Evolutionary conservation across 192 early-diverging fungal genomes (phyloP).

Genomic region (Dissophora ornata): DNA sequence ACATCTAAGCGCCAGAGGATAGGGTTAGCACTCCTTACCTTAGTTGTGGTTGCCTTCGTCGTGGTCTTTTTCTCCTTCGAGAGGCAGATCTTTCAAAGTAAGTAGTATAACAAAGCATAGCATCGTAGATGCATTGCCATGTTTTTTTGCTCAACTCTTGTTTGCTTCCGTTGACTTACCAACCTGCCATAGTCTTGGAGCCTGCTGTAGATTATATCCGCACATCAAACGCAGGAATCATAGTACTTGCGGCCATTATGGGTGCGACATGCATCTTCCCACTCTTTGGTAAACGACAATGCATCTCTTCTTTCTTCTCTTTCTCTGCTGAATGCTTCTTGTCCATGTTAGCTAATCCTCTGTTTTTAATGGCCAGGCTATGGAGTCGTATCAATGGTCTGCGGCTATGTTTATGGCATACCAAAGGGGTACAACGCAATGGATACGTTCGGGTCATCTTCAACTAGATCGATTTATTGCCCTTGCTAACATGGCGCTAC

Average conservation of each 20-base stretch:
- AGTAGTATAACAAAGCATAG: background rate
- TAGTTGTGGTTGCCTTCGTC: conserved; percentile 20
- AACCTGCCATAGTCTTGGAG: conserved; percentile 18
- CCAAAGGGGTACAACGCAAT: conserved; percentile 39
- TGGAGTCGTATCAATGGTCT: conserved; percentile 39
- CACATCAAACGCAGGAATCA: conserved; percentile 18
- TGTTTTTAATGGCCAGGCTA: conserved; percentile 20
- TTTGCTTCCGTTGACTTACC: background rate
- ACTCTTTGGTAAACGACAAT: conserved; percentile 47
- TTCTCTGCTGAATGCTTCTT: too few species aligned
- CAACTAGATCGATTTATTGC: background rate
- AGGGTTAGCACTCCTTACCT: background rate
- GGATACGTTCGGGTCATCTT: background rate
- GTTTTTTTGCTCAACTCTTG: background rate
- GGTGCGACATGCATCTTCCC: conserved; percentile 49
- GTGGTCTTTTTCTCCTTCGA: conserved; percentile 35
- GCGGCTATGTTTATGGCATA: conserved; percentile 39
- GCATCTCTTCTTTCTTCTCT: too few species aligned
- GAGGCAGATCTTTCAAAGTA: conserved; percentile 42
- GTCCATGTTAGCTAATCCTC: background rate
- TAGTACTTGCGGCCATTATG: conserved; percentile 19
- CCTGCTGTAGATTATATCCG: conserved; percentile 36
- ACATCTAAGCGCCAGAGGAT: conserved; percentile 5
- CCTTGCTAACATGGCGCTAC: too few species aligned
- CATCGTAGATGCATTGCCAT: too few species aligned